Evolutionary conservation across 805 yeast genomes (phyloP).

Genomic region (Cyberlindnera mrakii): DNA sequence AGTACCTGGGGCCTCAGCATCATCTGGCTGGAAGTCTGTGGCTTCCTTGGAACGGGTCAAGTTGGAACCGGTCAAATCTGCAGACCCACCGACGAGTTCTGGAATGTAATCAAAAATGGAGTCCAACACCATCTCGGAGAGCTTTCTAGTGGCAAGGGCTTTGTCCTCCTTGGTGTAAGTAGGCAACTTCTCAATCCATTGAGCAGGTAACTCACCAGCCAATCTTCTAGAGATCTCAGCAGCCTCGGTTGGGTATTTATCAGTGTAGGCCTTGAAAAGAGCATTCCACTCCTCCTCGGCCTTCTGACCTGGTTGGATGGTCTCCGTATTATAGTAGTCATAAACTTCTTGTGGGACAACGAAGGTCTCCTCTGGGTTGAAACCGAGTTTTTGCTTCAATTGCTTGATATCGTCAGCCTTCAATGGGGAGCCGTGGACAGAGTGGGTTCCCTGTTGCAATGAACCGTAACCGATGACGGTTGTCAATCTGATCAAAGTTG

Average conservation of each 20-base stretch:
- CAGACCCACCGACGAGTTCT: conserved; percentile 95
- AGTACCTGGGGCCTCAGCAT: conserved; percentile 71
- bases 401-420: conserved; percentile 89
- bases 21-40: conserved; percentile 87
- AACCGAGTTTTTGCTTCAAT: conserved; percentile 78
- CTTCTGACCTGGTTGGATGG: conserved; percentile 55
- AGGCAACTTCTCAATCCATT: conserved; percentile 78
- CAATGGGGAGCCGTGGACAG: conserved; percentile 95
- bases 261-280: conserved; percentile 52
- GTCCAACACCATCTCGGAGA: conserved; percentile 75
- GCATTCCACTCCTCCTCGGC: conserved; percentile 73
- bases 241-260: conserved; percentile 71
- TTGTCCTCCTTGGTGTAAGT: conserved; percentile 68
- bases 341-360: conserved; percentile 79
- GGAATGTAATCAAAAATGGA: conserved; percentile 62
- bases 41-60: conserved; percentile 83
- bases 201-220: conserved; percentile 68
- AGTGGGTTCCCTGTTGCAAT: conserved; percentile 72
- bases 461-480: conserved; percentile 97
- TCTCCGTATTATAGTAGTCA: conserved; percentile 52
- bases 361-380: conserved; percentile 79
- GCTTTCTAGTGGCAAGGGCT: conserved; percentile 90
- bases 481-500: conserved; percentile 80
- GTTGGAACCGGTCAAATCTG: conserved; percentile 96
- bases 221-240: conserved; percentile 78